Evolutionary conservation across 2,329 filamentous ascomycete species (phyloP), one percentile per base, ranked within the genome.

Genomic region (Hypoxylon sp.): DNA sequence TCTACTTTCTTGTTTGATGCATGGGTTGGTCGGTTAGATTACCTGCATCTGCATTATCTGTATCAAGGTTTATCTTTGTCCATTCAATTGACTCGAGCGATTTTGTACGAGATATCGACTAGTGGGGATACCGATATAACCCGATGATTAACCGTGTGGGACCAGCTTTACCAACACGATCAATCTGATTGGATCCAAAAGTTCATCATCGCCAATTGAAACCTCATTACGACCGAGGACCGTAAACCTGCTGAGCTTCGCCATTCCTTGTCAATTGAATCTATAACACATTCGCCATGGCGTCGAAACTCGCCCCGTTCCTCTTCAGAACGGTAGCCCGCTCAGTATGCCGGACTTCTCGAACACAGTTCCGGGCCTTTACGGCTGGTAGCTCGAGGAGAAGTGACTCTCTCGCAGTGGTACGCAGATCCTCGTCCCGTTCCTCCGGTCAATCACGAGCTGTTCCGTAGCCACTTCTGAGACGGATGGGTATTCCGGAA

Each of bases 271-370:
- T 70, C 72, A 73, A 77, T 77, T 72, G 74, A 71, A 50, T 55
- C 65, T 72, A 69, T 62, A 72, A 55, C 75, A 68, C 68, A 67
- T 59, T 76, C 77, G 78, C 74, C 72, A 97, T 97, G 94, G 92
- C 94, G 80, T 94, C 92, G 81, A 95, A 91, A 85, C 84, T 97
- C 79, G 87, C 90, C 68, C 92, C 93, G 52, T 87, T 91, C 79
- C 82, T 92, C 77, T 84, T 93, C 82, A 88, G 93, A 82, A 88
- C 89, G 77, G 88, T 87, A 79, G 84, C 88, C 75, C 89, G 92
- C 78, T 85, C 89, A 73, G 83, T 87, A 74, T 86, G 88, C 79
- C 87, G 88, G 81, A 83, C 88, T 76, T 85, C 88, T 75, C 85
- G 86, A 77, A 84, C 88, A 72, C 92, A 92, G 83, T 88, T 86